Conservation (phyloP, 2,329 filamentous ascomycete genomes). For the Periconia macrospinosa region DNA sequence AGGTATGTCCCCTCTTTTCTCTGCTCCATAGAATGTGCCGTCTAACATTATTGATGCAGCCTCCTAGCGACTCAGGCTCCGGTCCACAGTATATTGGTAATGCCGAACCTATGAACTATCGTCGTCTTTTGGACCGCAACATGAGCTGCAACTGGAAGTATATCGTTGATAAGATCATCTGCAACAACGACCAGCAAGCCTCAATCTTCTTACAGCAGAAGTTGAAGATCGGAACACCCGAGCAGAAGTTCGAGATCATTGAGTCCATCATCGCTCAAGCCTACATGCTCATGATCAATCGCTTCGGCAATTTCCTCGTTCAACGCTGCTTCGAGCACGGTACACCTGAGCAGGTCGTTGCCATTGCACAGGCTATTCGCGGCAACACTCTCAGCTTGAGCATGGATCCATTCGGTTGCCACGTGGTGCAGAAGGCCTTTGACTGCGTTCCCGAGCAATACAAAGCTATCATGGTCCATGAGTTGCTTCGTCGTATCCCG, state of each 20-base stretch:
- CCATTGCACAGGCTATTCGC: slow-evolving; percentile 91
- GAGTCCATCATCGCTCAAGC: slow-evolving; percentile 94
- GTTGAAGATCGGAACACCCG: slow-evolving; percentile 90
- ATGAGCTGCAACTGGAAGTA: slow-evolving; percentile 99
- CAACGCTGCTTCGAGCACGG: slow-evolving; percentile 99
- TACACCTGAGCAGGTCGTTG: slow-evolving; percentile 86
- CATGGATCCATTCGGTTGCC: slow-evolving; percentile 98
- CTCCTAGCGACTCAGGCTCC: slow-evolving; percentile 25
- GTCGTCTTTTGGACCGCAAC: slow-evolving; percentile 89
- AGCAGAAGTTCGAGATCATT: slow-evolving; percentile 97
- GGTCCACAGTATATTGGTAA: slow-evolving; percentile 73
- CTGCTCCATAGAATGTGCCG: not conserved
- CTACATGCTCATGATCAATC: slow-evolving; percentile 95
- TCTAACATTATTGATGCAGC: slow-evolving; percentile 13
- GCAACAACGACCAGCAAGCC: slow-evolving; percentile 98
- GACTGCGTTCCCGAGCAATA: slow-evolving; percentile 97
- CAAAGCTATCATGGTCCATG: slow-evolving; percentile 98
- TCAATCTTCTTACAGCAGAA: slow-evolving; percentile 99
- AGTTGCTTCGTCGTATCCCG: slow-evolving; percentile 89
- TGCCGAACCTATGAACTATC: slow-evolving; percentile 93
- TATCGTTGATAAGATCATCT: slow-evolving; percentile 99
- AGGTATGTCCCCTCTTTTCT: slow-evolving; percentile 20
- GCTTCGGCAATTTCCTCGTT: slow-evolving; percentile 97
- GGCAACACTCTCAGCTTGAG: slow-evolving; percentile 92
- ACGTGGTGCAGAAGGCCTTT: slow-evolving; percentile 98